A percentile compares a stretch with the other conserved stretches of the same genome.
phyloP scores from a whole-genome alignment of 345 rosid species.

The Pseudoturritis turrita region DNA sequence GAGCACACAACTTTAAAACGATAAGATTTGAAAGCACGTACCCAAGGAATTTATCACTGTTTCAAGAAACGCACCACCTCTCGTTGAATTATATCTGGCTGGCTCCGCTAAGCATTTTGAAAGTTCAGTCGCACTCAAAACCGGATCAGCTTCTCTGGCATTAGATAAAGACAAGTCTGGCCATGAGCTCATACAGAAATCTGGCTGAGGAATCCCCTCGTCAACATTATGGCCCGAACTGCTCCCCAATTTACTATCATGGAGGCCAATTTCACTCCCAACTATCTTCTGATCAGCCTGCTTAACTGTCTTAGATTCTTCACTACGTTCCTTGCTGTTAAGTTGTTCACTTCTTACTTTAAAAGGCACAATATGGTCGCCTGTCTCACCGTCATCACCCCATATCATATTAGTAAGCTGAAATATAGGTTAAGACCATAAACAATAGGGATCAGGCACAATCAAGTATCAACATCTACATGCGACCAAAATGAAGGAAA shows the following conservation, averaged over 20 bases:
- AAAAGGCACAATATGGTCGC: constrained; percentile 78
- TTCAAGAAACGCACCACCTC: constrained; percentile 47
- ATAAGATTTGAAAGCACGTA: constrained; percentile 21
- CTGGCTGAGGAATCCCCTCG: constrained; percentile 45
- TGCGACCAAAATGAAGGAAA: neutral
- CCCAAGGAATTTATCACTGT: constrained; percentile 17
- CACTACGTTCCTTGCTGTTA: constrained; percentile 47
- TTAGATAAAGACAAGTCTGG: constrained; percentile 42
- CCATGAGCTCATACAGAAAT: constrained; percentile 52
- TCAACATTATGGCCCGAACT: constrained; percentile 35
- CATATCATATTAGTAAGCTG: constrained; percentile 87
- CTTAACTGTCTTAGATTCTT: constrained; percentile 39
- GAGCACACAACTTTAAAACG: constrained; percentile 31
- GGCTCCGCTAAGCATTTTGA: constrained; percentile 44
- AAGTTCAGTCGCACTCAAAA: constrained; percentile 44
- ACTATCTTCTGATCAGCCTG: constrained; percentile 39
- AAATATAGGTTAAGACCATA: constrained; percentile 18
- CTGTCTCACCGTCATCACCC: constrained; percentile 66
- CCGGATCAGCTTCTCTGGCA: constrained; percentile 43
- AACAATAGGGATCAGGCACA: constrained; percentile 13
- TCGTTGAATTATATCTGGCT: constrained; percentile 38
- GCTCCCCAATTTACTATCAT: constrained; percentile 41
- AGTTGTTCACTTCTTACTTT: constrained; percentile 42
- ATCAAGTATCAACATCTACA: constrained; percentile 9
- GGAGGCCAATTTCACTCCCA: constrained; percentile 36